These are phyloP conservation scores for Xylaria palmicola DNA, from an alignment of 495 filamentous ascomycete genomes.

Conservation along the genomic window DNA sequence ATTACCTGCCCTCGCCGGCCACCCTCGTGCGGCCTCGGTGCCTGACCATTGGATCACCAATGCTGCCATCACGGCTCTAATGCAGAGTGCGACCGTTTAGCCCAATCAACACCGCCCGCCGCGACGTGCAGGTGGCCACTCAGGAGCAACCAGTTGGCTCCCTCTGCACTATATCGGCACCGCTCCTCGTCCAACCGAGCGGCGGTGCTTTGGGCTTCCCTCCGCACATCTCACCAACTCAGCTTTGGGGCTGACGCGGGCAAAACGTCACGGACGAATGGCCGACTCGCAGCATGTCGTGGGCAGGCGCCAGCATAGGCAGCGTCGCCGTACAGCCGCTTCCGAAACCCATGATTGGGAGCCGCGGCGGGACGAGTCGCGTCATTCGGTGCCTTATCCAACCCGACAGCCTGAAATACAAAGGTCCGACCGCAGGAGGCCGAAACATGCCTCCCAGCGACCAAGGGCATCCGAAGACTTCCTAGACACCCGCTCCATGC, in stretches of 20 bases:
- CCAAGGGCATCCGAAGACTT: slow-evolving; percentile 25
- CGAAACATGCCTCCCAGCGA: slow-evolving; percentile 26
- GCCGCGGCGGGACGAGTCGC: slow-evolving; percentile 28
- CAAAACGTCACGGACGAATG: slow-evolving; percentile 44
- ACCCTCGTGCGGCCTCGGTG: slow-evolving; percentile 24
- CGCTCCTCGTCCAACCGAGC: slow-evolving; percentile 27
- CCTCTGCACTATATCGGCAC: slow-evolving; percentile 31
- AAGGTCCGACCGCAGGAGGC: slow-evolving; percentile 26
- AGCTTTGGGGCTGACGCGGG: slow-evolving; percentile 37
- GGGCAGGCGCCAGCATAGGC: slow-evolving; percentile 35
- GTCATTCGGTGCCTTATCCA: slow-evolving; percentile 44
- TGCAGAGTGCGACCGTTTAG: slow-evolving; percentile 29
- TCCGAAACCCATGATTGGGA: slow-evolving; percentile 43
- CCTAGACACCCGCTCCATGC: slow-evolving; percentile 26
- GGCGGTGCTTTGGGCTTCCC: slow-evolving; percentile 22
- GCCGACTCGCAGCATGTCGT: slow-evolving; percentile 33
- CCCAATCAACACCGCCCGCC: slow-evolving; percentile 32
- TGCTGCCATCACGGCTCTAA: slow-evolving; percentile 35
- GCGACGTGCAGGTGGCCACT: slow-evolving; percentile 33
- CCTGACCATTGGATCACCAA: slow-evolving; percentile 33
- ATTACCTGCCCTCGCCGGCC: slow-evolving; percentile 28
- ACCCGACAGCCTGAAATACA: slow-evolving; percentile 31
- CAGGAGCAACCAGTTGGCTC: slow-evolving; percentile 37
- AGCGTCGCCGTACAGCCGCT: slow-evolving; percentile 34
- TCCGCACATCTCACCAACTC: slow-evolving; percentile 30